Conservation (phyloP, 2,329 filamentous ascomycete genomes). For the Pleomassaria siparia region DNA sequence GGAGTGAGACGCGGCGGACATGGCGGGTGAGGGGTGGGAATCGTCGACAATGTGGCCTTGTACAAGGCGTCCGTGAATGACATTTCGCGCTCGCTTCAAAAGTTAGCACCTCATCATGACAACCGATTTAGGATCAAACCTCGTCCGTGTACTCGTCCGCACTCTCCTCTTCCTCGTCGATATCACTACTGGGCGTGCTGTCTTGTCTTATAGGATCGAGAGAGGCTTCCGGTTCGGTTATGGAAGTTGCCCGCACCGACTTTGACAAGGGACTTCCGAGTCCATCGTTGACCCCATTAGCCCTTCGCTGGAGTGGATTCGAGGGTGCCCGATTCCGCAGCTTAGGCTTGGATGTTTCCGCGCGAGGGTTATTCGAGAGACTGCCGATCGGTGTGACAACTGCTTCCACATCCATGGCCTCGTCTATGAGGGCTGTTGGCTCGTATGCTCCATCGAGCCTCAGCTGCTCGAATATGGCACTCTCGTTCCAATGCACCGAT, state of each 20-base stretch:
- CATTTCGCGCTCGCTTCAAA: constrained; percentile 70
- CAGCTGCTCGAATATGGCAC: constrained; percentile 66
- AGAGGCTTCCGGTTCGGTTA: constrained; percentile 35
- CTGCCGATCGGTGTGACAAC: constrained; percentile 34
- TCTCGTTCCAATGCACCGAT: constrained; percentile 67
- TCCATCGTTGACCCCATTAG: constrained; percentile 28
- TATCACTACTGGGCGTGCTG: constrained; percentile 19
- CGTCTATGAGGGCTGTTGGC: constrained; percentile 32
- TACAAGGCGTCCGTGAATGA: constrained; percentile 86
- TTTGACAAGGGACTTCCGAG: constrained; percentile 38
- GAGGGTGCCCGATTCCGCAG: constrained; percentile 23
- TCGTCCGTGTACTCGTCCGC: constrained; percentile 67
- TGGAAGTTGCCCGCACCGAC: constrained; percentile 37
- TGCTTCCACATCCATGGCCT: constrained; percentile 35
- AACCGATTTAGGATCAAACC: constrained; percentile 21
- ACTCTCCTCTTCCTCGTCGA: constrained; percentile 25
- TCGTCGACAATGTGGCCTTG: constrained; percentile 96
- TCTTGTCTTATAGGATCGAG: constrained; percentile 26
- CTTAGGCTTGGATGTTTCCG: constrained; percentile 31
- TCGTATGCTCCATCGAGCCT: constrained; percentile 47
- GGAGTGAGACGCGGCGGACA: constrained; percentile 64
- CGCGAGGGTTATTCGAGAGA: constrained; percentile 25
- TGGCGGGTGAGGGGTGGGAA: constrained; percentile 77
- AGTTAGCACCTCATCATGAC: constrained; percentile 13
- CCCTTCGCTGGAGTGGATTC: constrained; percentile 26